Evolutionary conservation across 352 stramenopile genomes (phyloP).

Genomic region (Globisporangium barbulae): DNA sequence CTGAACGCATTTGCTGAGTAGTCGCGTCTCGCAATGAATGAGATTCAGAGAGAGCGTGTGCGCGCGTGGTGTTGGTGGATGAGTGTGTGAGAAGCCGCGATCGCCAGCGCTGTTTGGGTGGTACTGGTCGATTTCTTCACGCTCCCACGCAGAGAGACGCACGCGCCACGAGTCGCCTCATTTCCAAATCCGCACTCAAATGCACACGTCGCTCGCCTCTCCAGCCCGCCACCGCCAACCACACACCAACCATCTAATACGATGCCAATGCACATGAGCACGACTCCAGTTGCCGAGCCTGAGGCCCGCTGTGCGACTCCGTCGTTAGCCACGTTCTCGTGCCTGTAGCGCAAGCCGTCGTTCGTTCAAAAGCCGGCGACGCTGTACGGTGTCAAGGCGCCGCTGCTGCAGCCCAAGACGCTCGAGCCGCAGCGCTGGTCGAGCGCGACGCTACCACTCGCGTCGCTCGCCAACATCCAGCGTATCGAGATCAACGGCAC

Average conservation of each 20-base stretch:
- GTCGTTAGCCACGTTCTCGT: not conserved
- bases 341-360: constrained; percentile 12
- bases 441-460: not conserved
- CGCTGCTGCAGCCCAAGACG: not conserved
- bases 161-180: not conserved
- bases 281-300: not conserved
- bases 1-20: too few species aligned
- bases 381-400: not conserved
- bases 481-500: constrained; percentile 16
- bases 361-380: not conserved
- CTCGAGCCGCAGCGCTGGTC: constrained; percentile 6
- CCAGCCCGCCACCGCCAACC: too few species aligned
- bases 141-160: not conserved
- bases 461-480: constrained; percentile 9
- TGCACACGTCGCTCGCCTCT: not conserved
- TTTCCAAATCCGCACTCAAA: not conserved
- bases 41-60: not conserved
- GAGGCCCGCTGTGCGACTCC: not conserved
- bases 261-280: not conserved
- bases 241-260: not conserved
- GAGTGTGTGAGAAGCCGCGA: too few species aligned
- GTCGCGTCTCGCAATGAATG: not conserved
- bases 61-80: not conserved
- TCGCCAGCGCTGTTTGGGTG: not conserved
- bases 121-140: not conserved